Base-by-base conservation (phyloP, 768 basidiomycete genomes). In the Podaxis sp. region DNA sequence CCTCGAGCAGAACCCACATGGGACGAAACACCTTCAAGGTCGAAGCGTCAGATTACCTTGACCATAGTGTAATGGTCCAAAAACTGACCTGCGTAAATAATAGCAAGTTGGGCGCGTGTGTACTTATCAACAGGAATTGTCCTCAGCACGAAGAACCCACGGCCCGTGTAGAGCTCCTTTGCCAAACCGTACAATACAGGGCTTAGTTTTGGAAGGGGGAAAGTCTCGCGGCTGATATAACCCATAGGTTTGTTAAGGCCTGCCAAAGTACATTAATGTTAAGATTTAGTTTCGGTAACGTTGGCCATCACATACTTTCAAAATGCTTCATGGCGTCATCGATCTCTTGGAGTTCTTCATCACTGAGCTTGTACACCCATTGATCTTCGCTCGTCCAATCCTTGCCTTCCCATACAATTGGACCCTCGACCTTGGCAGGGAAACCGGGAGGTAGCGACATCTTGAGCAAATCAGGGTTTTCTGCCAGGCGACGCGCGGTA, bases 131-230 rank as follows among this genome's bases (percentile, higher is more conserved):
- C 64, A 6, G 78, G 79, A 28, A 81, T 74, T n/a, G 77, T 74
- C 27, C 79, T 72, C 25, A 81, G 56, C 50, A 81, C 79, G 65
- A 79, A 80, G 70, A 81, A 81, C 0, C 80, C 80, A 50, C 80
- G 73, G 5, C 80, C 79, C 21, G 69, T 70, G 62, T 80, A 78
- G 10, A 81, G 70, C 53, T 79, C 78, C 21, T 74, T 57, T 0
- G 78, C 74, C n/a, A 81, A 67, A 11, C 66, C 71, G 48, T 70
- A 58, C 11, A 81, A 71, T 27, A 66, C 70, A 1, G 69, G 36
- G 32, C 76, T 69, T 14, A 81, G 66, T 0, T 74, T 75, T 1
- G 78, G 78, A 13, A 81, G 74, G 1, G 79, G 80, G 64, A 80
- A 81, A 0, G 72, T 79, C 3, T 76, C 72, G 36, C 65, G 72